A percentile compares a stretch with the other conserved stretches of the same genome.
Conservation (phyloP, 2,329 filamentous ascomycete species). For the Cercospora nicotianae region DNA sequence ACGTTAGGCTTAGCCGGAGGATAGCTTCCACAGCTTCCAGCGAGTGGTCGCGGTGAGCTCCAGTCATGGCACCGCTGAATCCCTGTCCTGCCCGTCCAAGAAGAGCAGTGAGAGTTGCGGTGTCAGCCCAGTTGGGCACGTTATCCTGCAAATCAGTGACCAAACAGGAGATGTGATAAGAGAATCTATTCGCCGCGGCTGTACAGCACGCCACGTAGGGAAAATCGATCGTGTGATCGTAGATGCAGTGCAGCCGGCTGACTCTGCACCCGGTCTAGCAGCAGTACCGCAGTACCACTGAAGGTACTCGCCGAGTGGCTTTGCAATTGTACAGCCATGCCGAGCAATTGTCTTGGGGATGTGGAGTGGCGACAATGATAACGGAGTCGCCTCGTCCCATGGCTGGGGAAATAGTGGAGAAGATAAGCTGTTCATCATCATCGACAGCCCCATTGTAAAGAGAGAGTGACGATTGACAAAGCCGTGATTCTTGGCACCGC, state of each 20-base stretch:
- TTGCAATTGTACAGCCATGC: background rate
- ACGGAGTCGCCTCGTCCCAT: background rate
- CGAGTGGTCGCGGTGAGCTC: background rate
- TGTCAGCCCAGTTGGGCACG: background rate
- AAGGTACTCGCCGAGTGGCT: background rate
- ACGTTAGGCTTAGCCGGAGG: background rate
- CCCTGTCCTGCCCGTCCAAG: background rate
- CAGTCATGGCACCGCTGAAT: background rate
- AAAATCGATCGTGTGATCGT: background rate
- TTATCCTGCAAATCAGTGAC: background rate
- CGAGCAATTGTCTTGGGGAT: background rate
- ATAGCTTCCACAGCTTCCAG: background rate
- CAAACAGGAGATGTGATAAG: background rate
- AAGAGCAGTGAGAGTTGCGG: background rate
- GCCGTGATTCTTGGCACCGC: background rate
- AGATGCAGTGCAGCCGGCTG: conserved; percentile 2
- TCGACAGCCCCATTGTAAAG: background rate
- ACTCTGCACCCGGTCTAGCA: background rate
- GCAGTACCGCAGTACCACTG: background rate
- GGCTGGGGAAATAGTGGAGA: background rate
- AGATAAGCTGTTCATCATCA: background rate
- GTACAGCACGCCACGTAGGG: background rate
- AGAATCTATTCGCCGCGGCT: background rate
- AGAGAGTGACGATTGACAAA: background rate
- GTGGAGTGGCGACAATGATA: background rate